A percentile compares a stretch with the other conserved stretches of the same genome.
phyloP scores from a whole-genome alignment of 108 stramenopile genomes.

The Halocafeteria seosinensis region DNA sequence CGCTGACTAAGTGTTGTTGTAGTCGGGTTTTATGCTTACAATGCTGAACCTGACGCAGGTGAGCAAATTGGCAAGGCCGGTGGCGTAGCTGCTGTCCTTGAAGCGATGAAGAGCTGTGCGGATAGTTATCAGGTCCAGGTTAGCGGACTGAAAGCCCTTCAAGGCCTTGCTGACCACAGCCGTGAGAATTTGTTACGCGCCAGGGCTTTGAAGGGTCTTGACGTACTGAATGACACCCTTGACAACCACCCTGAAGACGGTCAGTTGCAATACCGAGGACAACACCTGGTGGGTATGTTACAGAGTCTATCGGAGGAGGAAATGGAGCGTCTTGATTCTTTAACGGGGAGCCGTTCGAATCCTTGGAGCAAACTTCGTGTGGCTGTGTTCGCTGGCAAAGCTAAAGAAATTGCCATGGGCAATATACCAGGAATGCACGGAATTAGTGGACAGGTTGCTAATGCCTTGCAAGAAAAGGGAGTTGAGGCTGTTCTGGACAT shows the following conservation, averaged over 20 bases:
- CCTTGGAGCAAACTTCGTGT: neutral
- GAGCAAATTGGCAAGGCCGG: neutral
- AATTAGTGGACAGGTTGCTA: neutral
- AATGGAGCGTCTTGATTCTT: neutral
- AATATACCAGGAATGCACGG: neutral
- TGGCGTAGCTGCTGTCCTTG: neutral
- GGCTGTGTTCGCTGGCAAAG: neutral
- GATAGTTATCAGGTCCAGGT: neutral
- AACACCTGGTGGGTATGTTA: neutral
- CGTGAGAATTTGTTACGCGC: neutral
- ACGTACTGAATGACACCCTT: neutral
- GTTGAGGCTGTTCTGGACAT: neutral
- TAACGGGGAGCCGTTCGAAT: neutral
- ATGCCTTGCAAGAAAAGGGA: neutral
- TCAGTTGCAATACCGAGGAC: neutral
- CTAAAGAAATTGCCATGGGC: neutral
- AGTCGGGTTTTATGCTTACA: neutral
- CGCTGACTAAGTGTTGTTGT: neutral
- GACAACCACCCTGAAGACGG: neutral
- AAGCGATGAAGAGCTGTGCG: neutral
- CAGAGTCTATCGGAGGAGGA: neutral
- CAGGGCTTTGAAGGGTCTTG: neutral
- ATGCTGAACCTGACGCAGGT: neutral
- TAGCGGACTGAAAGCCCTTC: neutral
- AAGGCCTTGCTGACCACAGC: neutral